phyloP scores from a whole-genome alignment of 345 rosid genomes.

The Tarenaya hassleriana region DNA sequence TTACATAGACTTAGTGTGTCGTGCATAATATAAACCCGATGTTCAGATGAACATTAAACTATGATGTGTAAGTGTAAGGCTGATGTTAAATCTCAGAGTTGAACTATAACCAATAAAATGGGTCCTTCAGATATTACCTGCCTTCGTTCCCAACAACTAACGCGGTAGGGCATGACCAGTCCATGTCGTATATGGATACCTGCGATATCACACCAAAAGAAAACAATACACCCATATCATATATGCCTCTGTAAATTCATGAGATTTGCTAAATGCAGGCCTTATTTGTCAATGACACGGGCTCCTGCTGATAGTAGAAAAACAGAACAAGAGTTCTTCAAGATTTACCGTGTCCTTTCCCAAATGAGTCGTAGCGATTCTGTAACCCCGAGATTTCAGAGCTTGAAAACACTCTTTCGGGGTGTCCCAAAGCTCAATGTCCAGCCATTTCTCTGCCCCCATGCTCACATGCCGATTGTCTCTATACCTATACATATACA shows the following conservation, averaged over 20 bases:
- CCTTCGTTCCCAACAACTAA: slow-evolving; percentile 93
- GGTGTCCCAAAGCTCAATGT: slow-evolving; percentile 90
- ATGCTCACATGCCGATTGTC: slow-evolving; percentile 90
- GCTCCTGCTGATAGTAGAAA: too few species aligned
- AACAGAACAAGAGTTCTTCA: slow-evolving; percentile 8
- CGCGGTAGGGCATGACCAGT: slow-evolving; percentile 90
- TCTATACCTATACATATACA: slow-evolving; percentile 52
- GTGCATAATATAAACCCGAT: too few species aligned
- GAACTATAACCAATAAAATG: background rate
- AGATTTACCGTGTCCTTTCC: slow-evolving; percentile 70
- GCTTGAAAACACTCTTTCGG: slow-evolving; percentile 58
- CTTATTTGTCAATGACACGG: too few species aligned
- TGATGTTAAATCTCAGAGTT: too few species aligned
- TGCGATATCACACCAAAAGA: slow-evolving; percentile 9
- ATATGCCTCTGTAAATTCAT: too few species aligned
- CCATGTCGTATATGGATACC: slow-evolving; percentile 92
- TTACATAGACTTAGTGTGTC: too few species aligned
- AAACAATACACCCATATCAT: too few species aligned
- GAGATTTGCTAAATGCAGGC: too few species aligned
- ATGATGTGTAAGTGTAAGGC: too few species aligned
- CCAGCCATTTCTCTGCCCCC: slow-evolving; percentile 99
- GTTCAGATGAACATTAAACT: too few species aligned
- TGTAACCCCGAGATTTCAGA: slow-evolving; percentile 77
- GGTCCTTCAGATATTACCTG: slow-evolving; percentile 32
- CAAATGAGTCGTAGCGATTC: slow-evolving; percentile 76